Evolutionary conservation across 192 early-diverging fungal species (phyloP).

Genomic region (Coemansia reversa): DNA sequence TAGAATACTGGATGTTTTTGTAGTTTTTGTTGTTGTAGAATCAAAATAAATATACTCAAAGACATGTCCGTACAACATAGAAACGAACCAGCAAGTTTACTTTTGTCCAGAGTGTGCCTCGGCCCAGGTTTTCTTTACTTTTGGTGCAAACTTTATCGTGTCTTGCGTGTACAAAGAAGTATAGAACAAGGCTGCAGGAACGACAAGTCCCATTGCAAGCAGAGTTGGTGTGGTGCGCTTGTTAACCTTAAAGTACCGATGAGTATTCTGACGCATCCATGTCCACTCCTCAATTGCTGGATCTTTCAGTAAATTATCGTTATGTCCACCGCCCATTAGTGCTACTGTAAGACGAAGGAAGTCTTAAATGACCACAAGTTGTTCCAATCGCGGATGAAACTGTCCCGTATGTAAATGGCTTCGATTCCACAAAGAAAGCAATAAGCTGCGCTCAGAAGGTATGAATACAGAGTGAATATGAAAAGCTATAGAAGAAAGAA

Average conservation of each 20-base stretch:
- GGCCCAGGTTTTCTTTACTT: conserved; percentile 46
- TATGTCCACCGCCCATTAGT: conserved; percentile 49
- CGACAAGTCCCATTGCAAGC: conserved; percentile 37
- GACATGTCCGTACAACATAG: not conserved
- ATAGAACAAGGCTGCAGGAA: conserved; percentile 31
- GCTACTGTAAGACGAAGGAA: not conserved
- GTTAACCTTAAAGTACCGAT: conserved; percentile 55
- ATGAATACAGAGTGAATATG: not conserved
- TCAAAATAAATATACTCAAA: not conserved
- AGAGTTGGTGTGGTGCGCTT: conserved; percentile 43
- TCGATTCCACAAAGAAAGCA: not conserved
- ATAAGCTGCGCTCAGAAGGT: not conserved
- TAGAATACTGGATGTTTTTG: not conserved
- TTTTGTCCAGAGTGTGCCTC: conserved; percentile 36
- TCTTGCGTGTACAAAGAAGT: conserved; percentile 29
- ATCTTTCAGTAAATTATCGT: conserved; percentile 49
- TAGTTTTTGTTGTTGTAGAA: not conserved
- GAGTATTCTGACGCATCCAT: conserved; percentile 54
- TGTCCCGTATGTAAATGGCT: not conserved
- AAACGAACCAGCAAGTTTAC: conserved; percentile 2
- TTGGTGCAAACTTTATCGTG: conserved; percentile 31
- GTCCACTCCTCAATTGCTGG: conserved; percentile 56
- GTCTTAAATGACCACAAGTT: not conserved
- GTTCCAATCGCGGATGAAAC: not conserved
- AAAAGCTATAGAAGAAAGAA: not conserved